A percentile compares a stretch with the other conserved stretches of the same genome.
Evolutionary conservation across 1,284 basidiomycete species (phyloP).

Genomic region (Trametes polyzona): DNA sequence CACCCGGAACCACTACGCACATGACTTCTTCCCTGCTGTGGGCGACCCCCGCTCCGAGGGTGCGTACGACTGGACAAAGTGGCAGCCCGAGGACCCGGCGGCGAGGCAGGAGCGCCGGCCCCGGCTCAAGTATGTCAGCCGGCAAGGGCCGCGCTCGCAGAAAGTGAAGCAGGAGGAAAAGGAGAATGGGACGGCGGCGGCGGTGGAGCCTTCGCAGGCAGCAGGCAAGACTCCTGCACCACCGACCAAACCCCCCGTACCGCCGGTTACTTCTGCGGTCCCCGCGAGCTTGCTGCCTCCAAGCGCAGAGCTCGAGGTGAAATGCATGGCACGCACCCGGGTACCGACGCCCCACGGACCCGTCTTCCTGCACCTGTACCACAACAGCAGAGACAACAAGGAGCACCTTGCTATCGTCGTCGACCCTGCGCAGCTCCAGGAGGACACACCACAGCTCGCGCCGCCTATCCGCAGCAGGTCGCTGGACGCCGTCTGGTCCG

Average conservation of each 20-base stretch:
- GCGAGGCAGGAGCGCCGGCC: slow-evolving; percentile 41
- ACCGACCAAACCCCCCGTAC: slow-evolving; percentile 33
- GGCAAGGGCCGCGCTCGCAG: slow-evolving; percentile 70
- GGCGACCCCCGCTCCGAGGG: slow-evolving; percentile 54
- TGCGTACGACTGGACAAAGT: slow-evolving; percentile 61
- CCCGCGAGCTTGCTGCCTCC: slow-evolving; percentile 17
- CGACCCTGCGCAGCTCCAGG: slow-evolving; percentile 81
- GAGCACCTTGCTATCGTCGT: slow-evolving; percentile 98
- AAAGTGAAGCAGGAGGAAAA: slow-evolving; percentile 44
- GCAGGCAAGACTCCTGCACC: no score
- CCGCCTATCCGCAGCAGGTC: slow-evolving; percentile 80
- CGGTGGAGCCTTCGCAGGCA: slow-evolving; percentile 25
- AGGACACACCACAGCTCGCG: slow-evolving; percentile 40
- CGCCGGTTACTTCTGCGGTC: slow-evolving; percentile 10
- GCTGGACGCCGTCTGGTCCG: slow-evolving; percentile 87
- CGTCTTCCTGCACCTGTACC: slow-evolving; percentile 93
- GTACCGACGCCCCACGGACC: slow-evolving; percentile 97
- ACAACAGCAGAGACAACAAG: slow-evolving; percentile 88
- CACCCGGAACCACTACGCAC: slow-evolving; percentile 78
- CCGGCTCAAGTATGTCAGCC: slow-evolving; percentile 63
- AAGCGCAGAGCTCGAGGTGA: slow-evolving; percentile 57
- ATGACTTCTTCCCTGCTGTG: slow-evolving; percentile 69
- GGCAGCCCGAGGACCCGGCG: slow-evolving; percentile 45
- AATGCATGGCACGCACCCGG: slow-evolving; percentile 95
- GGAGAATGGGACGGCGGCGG: slow-evolving; percentile 23